These are phyloP conservation scores for Pharnaceum exiguum DNA, from an alignment of 148 eudicot species.

Conservation along the genomic window DNA sequence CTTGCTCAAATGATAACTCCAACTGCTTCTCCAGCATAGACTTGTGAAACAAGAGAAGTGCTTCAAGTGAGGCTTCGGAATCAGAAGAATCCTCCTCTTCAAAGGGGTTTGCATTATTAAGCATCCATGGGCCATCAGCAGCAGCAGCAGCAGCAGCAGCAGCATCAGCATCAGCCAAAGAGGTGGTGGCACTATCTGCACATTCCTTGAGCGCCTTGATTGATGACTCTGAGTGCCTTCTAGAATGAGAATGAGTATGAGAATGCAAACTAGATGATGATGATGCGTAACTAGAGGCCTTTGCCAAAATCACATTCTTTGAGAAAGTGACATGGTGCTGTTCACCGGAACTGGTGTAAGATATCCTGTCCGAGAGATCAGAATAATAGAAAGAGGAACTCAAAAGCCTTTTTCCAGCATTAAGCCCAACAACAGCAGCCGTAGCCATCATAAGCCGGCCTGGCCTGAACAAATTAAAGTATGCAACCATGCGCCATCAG, in stretches of 20 bases:
- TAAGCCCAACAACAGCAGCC: conserved; percentile 84
- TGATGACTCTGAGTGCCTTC: conserved; percentile 35
- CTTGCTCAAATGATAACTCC: conserved; percentile 54
- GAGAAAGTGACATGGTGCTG: conserved; percentile 34
- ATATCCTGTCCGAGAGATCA: conserved; percentile 55
- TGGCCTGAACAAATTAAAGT: too few relatives aligned
- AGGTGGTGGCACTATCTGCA: conserved; percentile 30
- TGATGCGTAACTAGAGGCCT: conserved; percentile 29
- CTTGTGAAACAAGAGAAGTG: conserved; percentile 73
- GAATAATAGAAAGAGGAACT: conserved; percentile 58
- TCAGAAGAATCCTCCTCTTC: conserved; percentile 41
- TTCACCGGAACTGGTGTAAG: conserved; percentile 39
- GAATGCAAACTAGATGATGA: too few relatives aligned
- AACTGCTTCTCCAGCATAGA: conserved; percentile 86
- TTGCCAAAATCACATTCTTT: conserved; percentile 51
- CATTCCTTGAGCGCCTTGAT: conserved; percentile 60
- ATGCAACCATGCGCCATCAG: conserved; percentile 39
- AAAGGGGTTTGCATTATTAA: conserved; percentile 15
- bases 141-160: too few relatives aligned
- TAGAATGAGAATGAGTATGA: conserved; percentile 44
- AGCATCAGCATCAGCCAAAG: too few relatives aligned
- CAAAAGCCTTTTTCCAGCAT: conserved; percentile 72
- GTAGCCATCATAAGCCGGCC: conserved; percentile 68
- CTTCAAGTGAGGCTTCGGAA: conserved; percentile 55
- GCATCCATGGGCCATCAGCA: conserved; percentile 32